Percentiles rank a stretch among this genome's conserved stretches.
Conservation (phyloP, 106 monocot species). For the Amphibolis antarctica region DNA sequence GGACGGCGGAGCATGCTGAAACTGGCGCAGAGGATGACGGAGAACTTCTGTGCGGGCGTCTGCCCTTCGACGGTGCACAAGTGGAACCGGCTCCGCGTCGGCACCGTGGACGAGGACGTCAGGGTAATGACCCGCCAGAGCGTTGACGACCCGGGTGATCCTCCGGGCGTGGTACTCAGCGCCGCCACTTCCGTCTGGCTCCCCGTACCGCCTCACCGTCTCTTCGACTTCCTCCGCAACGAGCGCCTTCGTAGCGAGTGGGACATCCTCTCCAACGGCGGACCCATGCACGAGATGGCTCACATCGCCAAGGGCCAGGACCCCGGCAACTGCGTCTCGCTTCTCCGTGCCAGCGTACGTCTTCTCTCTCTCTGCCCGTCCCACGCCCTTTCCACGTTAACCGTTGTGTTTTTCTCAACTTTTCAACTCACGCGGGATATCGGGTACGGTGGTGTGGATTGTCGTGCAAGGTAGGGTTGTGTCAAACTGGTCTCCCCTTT, state of each 20-base stretch:
- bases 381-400: too few relatives aligned
- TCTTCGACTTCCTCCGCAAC: constrained; percentile 75
- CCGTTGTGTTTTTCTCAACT: too few relatives aligned
- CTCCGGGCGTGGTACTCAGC: constrained; percentile 70
- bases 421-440: too few relatives aligned
- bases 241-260: constrained; percentile 67
- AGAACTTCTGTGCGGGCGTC: constrained; percentile 75
- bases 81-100: constrained; percentile 47
- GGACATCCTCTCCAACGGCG: constrained; percentile 89
- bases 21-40: constrained; percentile 53
- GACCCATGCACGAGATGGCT: constrained; percentile 87
- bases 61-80: constrained; percentile 55
- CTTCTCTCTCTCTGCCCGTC: background rate
- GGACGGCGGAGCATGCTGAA: constrained; percentile 62
- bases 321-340: constrained; percentile 68
- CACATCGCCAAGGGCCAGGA: constrained; percentile 77
- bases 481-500: too few relatives aligned
- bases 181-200: constrained; percentile 87
- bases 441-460: too few relatives aligned
- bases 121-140: constrained; percentile 72
- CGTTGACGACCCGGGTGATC: constrained; percentile 65
- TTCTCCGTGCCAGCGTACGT: constrained; percentile 65
- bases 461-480: too few relatives aligned
- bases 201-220: constrained; percentile 35
- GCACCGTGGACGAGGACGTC: constrained; percentile 57